Base-by-base conservation (phyloP, 371 early-diverging fungal species). In the Conidiobolus incongruus region DNA sequence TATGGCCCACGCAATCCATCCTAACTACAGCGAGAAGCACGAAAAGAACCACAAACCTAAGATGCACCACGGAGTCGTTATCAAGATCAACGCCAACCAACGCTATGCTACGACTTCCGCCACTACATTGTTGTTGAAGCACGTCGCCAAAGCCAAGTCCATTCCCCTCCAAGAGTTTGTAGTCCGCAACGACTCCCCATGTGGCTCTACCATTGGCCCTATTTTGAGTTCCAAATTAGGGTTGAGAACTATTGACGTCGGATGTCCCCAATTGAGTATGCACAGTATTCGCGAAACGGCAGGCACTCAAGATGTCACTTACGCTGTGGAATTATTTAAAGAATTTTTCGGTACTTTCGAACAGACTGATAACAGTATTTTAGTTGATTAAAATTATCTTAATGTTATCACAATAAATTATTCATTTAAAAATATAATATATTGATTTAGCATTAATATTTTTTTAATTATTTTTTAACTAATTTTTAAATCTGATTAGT, bases 161-260 rank as follows among this genome's bases (percentile, higher is more conserved):
- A 72, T 89, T 21, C 88, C 85, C n/a, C 57, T 91, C 41, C 92
- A 92, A 64, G 91, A 91, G 67, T 89, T 87, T 66, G 79, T 84
- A 35, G 89, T 91, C 23, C 72, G 91, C 47, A 92, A 91, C 51
- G 96, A 96, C 54, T 77, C 75, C 37, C 68, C 89, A 8, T 92
- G 93, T 54, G 95, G 93, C 2, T 79, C 82, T 23, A 92, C 94
- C 19, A 96, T 96, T 53, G 94, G 96, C 0, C 96, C 96, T 35
- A 83, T 96, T 75, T 62, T 96, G 28, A 78, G 79, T 50, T 79
- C 90, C 12, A 80, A 89, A 50, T 66, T 93, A 23, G 96, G 96
- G n/a, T 60, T 96, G 45, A 75, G 92, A 49, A 93, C 96, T 12
- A 64, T 94, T n/a, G n/a, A 96, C 64, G 77, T 93, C 19, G 94